Evolutionary conservation across 164 flowering plant species (phyloP).

Genomic region (Saururus chinensis): DNA sequence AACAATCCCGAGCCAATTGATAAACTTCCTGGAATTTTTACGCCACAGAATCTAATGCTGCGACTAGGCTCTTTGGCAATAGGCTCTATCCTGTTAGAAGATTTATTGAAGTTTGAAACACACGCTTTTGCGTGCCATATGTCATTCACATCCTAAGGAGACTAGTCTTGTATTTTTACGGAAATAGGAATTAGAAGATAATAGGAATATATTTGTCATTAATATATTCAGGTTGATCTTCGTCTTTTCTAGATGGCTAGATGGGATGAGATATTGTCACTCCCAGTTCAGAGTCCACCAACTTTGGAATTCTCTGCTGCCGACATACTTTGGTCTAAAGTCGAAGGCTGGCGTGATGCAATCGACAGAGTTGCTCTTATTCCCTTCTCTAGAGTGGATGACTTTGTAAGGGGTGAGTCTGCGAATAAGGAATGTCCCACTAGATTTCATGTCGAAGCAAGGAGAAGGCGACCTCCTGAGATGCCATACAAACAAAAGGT

Average conservation of each 20-base stretch:
- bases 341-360: conserved; percentile 89
- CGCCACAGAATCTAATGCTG: too few relatives aligned
- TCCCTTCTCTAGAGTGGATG: conserved; percentile 88
- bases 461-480: conserved; percentile 51
- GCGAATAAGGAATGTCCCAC: conserved; percentile 79
- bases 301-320: conserved; percentile 64
- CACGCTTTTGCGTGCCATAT: too few relatives aligned
- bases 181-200: too few relatives aligned
- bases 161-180: too few relatives aligned
- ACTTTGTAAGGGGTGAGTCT: conserved; percentile 90
- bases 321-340: conserved; percentile 83
- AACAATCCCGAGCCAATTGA: too few relatives aligned
- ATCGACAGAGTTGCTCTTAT: conserved; percentile 78
- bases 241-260: conserved; percentile 57
- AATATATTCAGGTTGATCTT: too few relatives aligned
- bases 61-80: too few relatives aligned
- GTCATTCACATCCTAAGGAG: too few relatives aligned
- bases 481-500: conserved; percentile 70
- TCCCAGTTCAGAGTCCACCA: conserved; percentile 88
- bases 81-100: too few relatives aligned
- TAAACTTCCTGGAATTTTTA: too few relatives aligned
- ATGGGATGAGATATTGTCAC: conserved; percentile 85
- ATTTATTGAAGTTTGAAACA: too few relatives aligned
- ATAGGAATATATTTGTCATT: too few relatives aligned
- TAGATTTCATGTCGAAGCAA: conserved; percentile 91